Percentiles rank a stretch among this genome's conserved stretches.
These are phyloP conservation scores for Colletotrichum endophyticum DNA, from an alignment of 2,329 filamentous ascomycete genomes.

Conservation along the genomic window DNA sequence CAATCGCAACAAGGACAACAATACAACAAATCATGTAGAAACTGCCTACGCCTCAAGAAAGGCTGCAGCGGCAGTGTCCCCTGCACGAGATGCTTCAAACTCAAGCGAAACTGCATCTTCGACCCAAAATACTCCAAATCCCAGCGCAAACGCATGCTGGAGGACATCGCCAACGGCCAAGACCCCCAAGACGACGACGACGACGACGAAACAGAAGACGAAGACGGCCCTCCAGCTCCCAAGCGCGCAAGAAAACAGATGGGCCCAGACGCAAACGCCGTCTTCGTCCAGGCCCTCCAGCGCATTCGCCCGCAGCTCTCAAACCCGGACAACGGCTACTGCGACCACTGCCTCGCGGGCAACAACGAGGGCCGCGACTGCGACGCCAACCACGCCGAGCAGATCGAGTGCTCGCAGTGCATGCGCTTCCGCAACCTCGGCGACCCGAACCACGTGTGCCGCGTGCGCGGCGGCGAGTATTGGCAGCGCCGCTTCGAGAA, in stretches of 20 bases:
- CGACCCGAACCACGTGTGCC: slow-evolving; percentile 13
- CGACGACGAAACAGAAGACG: neutral
- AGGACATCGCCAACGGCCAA: neutral
- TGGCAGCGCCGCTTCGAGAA: slow-evolving; percentile 13
- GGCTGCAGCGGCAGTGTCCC: neutral
- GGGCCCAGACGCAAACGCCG: neutral
- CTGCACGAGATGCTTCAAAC: neutral
- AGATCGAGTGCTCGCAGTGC: slow-evolving; percentile 21
- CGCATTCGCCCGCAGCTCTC: neutral
- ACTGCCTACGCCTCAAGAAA: neutral
- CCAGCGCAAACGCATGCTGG: neutral
- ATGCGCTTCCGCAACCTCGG: slow-evolving; percentile 1
- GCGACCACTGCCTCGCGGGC: slow-evolving; percentile 10
- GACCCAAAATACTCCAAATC: neutral
- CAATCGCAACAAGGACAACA: neutral
- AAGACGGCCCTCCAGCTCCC: neutral
- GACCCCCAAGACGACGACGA: neutral
- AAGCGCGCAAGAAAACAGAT: neutral
- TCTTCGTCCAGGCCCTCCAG: neutral
- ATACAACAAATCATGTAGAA: neutral
- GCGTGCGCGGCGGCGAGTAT: slow-evolving; percentile 1
- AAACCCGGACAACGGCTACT: neutral
- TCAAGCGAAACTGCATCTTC: neutral
- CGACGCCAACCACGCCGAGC: slow-evolving; percentile 7
- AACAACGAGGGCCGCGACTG: neutral